phyloP scores from a whole-genome alignment of 306 rosid species.

The Gastrolobium bilobum region DNA sequence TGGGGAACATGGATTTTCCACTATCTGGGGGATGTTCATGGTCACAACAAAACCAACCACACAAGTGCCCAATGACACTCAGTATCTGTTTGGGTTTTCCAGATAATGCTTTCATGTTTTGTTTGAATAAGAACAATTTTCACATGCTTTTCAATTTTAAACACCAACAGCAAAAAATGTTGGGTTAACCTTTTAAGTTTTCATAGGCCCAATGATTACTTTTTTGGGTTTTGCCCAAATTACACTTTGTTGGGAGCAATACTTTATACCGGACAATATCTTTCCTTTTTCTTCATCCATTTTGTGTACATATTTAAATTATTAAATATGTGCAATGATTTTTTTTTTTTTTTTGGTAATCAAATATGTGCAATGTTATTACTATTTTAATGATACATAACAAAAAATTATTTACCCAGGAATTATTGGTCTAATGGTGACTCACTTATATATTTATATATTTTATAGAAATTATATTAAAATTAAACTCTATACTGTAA shows the following conservation, averaged over 20 bases:
- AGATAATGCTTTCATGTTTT: background rate
- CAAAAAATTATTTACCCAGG: no score
- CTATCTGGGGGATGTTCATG: background rate
- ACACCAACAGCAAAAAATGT: background rate
- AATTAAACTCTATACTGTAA: no score
- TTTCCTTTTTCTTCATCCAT: background rate
- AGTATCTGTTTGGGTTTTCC: background rate
- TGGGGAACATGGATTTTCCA: constrained; percentile 35
- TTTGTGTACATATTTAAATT: background rate
- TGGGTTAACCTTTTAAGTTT: background rate
- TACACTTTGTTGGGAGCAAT: background rate
- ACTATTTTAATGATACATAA: no score
- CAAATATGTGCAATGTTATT: no score
- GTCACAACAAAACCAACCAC: constrained; percentile 7
- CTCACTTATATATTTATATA: no score
- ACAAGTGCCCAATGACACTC: constrained; percentile 9
- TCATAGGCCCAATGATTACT: constrained; percentile 32
- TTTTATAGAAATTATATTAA: no score
- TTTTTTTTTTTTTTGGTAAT: no score
- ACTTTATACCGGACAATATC: background rate
- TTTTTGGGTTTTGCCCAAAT: constrained; percentile 17
- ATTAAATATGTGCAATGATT: background rate
- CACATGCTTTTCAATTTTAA: constrained; percentile 23
- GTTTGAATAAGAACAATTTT: constrained; percentile 16
- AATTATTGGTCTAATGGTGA: no score